A percentile compares a stretch with the other conserved stretches of the same genome.
These are phyloP conservation scores for Calonectria pteridis DNA, from an alignment of 2,329 filamentous ascomycete genomes.

Conservation along the genomic window DNA sequence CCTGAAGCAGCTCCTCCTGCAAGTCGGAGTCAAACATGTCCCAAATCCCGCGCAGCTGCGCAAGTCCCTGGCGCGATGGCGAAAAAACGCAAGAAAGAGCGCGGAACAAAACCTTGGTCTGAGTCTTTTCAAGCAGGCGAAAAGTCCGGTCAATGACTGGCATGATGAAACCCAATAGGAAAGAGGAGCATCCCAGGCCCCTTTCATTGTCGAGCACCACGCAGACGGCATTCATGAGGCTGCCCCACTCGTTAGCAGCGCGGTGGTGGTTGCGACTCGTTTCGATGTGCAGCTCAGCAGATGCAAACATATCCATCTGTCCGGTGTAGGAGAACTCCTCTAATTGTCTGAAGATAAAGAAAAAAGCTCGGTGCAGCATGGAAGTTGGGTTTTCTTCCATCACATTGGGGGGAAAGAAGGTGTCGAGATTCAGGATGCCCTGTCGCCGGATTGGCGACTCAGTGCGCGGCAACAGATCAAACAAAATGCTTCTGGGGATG, in stretches of 20 bases:
- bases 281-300: constrained; percentile 28
- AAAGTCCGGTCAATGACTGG: constrained; percentile 42
- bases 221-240: constrained; percentile 40
- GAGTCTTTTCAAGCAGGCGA: constrained; percentile 24
- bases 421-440: constrained; percentile 25
- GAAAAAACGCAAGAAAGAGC: constrained; percentile 41
- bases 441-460: constrained; percentile 28
- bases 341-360: constrained; percentile 35
- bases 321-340: constrained; percentile 29
- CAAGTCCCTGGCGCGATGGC: constrained; percentile 12
- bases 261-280: neutral
- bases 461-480: constrained; percentile 30
- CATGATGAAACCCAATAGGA: constrained; percentile 40
- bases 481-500: constrained; percentile 25
- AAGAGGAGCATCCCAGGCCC: constrained; percentile 45
- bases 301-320: constrained; percentile 33
- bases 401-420: constrained; percentile 25
- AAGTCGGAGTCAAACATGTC: constrained; percentile 35
- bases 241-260: constrained; percentile 29
- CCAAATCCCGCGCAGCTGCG: constrained; percentile 39
- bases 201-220: constrained; percentile 44
- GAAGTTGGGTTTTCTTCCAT: constrained; percentile 3
- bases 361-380: constrained; percentile 29
- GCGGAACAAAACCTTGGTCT: constrained; percentile 36
- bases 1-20: constrained; percentile 33